These are phyloP conservation scores for Prunus persica DNA, from an alignment of 306 rosid species.

Conservation along the genomic window Prunus_persica_NCBIv2 NC_034016.1:19193501-19194000, in stretches of 20 bases:
- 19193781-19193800: background rate
- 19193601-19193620: background rate
- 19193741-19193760: constrained; percentile 99
- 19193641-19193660: background rate
- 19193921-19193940: constrained; percentile 88
- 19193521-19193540: constrained; percentile 58
- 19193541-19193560: background rate
- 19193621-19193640: background rate
- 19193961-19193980: constrained; percentile 66
- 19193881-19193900: constrained; percentile 98
- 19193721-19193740: constrained; percentile 84
- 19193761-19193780: constrained; percentile 61
- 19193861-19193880: constrained; percentile 44
- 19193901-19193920: constrained; percentile 96
- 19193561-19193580: background rate
- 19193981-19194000: constrained; percentile 14
- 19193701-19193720: constrained; percentile 67
- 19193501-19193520: constrained; percentile 59
- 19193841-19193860: background rate
- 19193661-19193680: background rate
- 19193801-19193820: background rate
- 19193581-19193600: background rate
- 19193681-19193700: constrained; percentile 76
- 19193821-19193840: background rate
- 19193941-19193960: constrained; percentile 75